phyloP scores from a whole-genome alignment of 2,329 filamentous ascomycete genomes.

The Dissoconium aciculare region DNA sequence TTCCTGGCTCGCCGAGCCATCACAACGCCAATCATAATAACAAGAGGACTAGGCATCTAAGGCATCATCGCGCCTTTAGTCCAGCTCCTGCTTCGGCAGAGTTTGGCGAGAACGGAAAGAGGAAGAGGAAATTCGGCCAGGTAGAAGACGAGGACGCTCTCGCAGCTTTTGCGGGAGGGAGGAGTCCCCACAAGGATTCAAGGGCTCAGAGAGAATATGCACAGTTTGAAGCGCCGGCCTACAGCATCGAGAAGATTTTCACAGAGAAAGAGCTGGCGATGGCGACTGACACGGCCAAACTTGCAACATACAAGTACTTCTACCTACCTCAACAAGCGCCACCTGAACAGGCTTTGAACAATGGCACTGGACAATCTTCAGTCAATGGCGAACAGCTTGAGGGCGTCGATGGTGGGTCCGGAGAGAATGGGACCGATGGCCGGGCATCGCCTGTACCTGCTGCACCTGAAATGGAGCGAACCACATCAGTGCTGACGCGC shows the following conservation, averaged over 20 bases:
- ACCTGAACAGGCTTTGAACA: conserved; percentile 14
- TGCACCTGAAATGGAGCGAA: conserved; percentile 43
- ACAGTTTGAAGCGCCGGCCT: conserved; percentile 44
- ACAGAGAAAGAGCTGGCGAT: conserved; percentile 51
- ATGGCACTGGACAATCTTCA: conserved; percentile 17
- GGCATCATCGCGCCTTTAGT: conserved; percentile 34
- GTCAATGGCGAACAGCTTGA: conserved; percentile 21
- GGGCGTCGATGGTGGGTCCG: conserved; percentile 14
- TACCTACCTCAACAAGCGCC: conserved; percentile 30
- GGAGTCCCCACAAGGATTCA: conserved; percentile 37
- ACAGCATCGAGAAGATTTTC: conserved; percentile 49
- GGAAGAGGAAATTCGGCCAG: conserved; percentile 42
- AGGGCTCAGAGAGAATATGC: conserved; percentile 37
- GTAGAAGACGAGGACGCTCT: conserved; percentile 46
- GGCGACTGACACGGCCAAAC: conserved; percentile 46
- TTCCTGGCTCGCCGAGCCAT: conserved; percentile 48
- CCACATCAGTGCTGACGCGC: conserved; percentile 40
- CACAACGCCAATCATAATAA: conserved; percentile 33
- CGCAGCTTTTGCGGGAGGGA: conserved; percentile 35
- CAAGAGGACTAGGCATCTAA: conserved; percentile 47
- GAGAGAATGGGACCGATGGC: conserved; percentile 15
- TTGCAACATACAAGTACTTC: conserved; percentile 44
- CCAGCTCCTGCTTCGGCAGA: conserved; percentile 15
- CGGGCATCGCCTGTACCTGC: conserved; percentile 16
- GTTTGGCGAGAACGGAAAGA: conserved; percentile 33